Conservation (phyloP, 164 flowering plant species). For the Piper betle region DNA sequence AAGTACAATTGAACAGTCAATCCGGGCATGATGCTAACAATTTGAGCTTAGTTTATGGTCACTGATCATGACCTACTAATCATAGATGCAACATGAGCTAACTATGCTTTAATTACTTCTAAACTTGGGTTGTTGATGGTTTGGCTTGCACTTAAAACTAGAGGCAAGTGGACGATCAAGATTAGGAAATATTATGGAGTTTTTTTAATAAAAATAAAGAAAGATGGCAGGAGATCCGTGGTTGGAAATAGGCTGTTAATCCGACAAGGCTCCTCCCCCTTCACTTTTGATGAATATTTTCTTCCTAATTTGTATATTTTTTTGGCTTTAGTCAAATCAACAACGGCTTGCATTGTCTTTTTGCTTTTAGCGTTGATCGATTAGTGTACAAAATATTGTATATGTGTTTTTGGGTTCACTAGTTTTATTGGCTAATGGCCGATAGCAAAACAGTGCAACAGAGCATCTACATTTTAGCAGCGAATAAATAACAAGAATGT, state of each 20-base stretch:
- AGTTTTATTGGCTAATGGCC: neutral
- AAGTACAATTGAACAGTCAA: neutral
- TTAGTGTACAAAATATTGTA: constrained; percentile 1
- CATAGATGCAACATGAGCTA: neutral
- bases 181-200: no score
- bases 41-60: neutral
- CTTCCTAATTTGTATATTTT: neutral
- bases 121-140: neutral
- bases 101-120: no score
- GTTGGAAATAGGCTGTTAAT: constrained; percentile 6
- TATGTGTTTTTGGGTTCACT: neutral
- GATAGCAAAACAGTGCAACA: neutral
- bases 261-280: neutral
- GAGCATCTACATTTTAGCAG: neutral
- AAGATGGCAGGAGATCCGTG: constrained; percentile 3
- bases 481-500: no score
- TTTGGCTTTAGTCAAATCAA: constrained; percentile 1
- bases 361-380: constrained; percentile 7
- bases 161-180: neutral
- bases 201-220: constrained; percentile 2
- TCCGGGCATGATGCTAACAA: neutral
- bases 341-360: constrained; percentile 14
- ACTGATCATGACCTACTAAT: no score
- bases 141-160: neutral
- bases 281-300: constrained; percentile 1